Conservation (phyloP, 2,329 filamentous ascomycete species). For the Epichloe brachyelytri region DNA sequence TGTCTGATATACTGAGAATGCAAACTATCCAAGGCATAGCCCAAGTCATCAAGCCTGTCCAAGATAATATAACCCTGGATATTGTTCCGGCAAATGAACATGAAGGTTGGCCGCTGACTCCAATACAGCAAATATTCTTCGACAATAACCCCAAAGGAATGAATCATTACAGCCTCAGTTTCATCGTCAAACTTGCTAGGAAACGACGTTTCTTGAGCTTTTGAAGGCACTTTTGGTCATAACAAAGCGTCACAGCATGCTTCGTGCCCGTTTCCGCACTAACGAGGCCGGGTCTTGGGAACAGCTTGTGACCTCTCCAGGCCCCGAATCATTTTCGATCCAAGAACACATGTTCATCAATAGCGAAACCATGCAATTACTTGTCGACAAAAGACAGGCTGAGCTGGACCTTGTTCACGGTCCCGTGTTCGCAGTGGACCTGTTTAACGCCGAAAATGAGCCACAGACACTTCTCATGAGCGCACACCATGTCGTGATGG, state of each 20-base stretch:
- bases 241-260: slow-evolving; percentile 22
- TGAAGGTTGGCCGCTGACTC: background rate
- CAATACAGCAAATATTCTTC: background rate
- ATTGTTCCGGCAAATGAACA: too few relatives aligned
- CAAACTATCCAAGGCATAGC: background rate
- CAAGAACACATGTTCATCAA: background rate
- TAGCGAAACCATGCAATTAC: background rate
- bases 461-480: slow-evolving; percentile 1
- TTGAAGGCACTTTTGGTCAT: slow-evolving; percentile 12
- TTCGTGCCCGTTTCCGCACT: slow-evolving; percentile 20
- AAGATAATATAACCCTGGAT: background rate
- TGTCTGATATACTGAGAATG: slow-evolving; percentile 19
- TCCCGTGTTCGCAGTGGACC: background rate
- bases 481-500: slow-evolving; percentile 15
- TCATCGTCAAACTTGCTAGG: slow-evolving; percentile 17
- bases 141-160: slow-evolving; percentile 9
- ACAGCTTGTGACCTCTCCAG: slow-evolving; percentile 10
- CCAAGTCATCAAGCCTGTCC: background rate
- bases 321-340: background rate
- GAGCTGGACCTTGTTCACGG: background rate
- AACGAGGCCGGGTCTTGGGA: slow-evolving; percentile 7
- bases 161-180: slow-evolving; percentile 32
- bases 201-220: background rate
- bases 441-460: background rate
- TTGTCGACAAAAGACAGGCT: background rate